Evolutionary conservation across 1,139 yeast species (phyloP).

Genomic region (Pichia kudriavzevii): DNA sequence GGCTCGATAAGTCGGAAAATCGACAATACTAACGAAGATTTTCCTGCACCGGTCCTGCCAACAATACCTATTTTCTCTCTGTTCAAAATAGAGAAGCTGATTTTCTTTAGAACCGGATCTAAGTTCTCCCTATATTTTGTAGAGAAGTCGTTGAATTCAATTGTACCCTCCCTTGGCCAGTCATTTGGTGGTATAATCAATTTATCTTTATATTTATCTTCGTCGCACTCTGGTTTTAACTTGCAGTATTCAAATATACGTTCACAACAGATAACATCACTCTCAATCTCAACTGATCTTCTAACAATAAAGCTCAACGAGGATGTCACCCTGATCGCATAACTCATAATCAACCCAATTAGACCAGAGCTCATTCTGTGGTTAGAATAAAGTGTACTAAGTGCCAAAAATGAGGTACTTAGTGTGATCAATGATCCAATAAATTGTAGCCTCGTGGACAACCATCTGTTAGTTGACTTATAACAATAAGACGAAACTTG

Average conservation of each 20-base stretch:
- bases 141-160: slow-evolving; percentile 52
- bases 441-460: slow-evolving; percentile 58
- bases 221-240: slow-evolving; percentile 51
- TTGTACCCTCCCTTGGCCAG: slow-evolving; percentile 60
- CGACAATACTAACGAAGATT: slow-evolving; percentile 63
- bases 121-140: slow-evolving; percentile 56
- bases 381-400: slow-evolving; percentile 38
- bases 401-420: slow-evolving; percentile 48
- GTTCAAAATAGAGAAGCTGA: slow-evolving; percentile 46
- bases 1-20: slow-evolving; percentile 71
- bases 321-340: slow-evolving; percentile 58
- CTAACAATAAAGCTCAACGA: slow-evolving; percentile 56
- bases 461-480: slow-evolving; percentile 65
- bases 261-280: slow-evolving; percentile 70
- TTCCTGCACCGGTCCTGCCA: slow-evolving; percentile 86
- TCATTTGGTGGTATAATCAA: slow-evolving; percentile 30
- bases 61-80: slow-evolving; percentile 72
- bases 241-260: slow-evolving; percentile 65
- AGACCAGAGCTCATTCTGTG: slow-evolving; percentile 55
- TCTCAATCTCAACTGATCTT: slow-evolving; percentile 65
- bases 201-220: slow-evolving; percentile 22
- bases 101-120: slow-evolving; percentile 50
- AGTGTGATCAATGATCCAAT: slow-evolving; percentile 61
- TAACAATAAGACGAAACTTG: slow-evolving; percentile 58
- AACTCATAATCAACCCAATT: slow-evolving; percentile 69